phyloP scores from a whole-genome alignment of 208 protist species.

The Leishmania mexicana region DNA sequence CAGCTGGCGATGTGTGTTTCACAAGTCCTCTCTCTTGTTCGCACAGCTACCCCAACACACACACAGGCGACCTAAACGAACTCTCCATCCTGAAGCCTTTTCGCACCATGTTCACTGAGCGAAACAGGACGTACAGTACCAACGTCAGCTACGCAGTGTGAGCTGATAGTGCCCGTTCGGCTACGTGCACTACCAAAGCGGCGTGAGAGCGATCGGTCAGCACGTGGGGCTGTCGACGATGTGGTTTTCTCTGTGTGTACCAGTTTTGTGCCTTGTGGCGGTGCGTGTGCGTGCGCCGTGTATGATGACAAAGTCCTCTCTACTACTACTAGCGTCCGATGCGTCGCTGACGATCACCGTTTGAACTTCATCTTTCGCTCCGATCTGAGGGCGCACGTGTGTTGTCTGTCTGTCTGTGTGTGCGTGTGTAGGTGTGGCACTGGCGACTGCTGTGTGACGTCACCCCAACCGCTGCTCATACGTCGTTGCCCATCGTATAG shows the following conservation, averaged over 20 bases:
- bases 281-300: background rate
- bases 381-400: constrained; percentile 38
- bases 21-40: too few species aligned
- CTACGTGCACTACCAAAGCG: constrained; percentile 37
- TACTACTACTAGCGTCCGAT: constrained; percentile 30
- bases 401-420: background rate
- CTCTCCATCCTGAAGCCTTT: too few species aligned
- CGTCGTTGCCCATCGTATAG: constrained; percentile 23
- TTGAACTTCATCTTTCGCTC: constrained; percentile 66
- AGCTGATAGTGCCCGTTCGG: constrained; percentile 26
- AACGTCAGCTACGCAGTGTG: constrained; percentile 38
- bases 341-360: constrained; percentile 29
- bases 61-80: too few species aligned
- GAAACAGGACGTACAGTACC: too few species aligned
- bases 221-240: background rate
- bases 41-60: too few species aligned
- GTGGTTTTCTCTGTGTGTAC: background rate
- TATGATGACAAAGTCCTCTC: constrained; percentile 38
- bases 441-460: constrained; percentile 7
- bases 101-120: too few species aligned
- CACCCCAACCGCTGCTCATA: constrained; percentile 32
- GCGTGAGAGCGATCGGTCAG: background rate
- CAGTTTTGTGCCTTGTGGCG: background rate
- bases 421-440: background rate
- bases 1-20: too few species aligned